phyloP scores from a whole-genome alignment of 345 rosid species.

The Populus nigra region DNA sequence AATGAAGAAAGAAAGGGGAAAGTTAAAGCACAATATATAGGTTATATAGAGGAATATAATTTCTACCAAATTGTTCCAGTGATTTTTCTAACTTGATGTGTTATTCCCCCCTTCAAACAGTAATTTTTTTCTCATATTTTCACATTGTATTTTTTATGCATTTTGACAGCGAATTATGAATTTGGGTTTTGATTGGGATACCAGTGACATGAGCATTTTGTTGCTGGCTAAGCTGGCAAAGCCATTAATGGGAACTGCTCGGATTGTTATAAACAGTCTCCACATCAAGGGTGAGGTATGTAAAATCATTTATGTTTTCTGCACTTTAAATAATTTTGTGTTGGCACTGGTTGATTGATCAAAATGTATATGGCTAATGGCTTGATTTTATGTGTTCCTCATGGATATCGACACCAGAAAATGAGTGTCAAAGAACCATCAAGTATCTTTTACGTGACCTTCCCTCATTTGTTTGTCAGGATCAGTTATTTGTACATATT shows the following conservation, averaged over 20 bases:
- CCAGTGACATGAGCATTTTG: constrained; percentile 76
- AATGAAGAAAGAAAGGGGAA: neutral
- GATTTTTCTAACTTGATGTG: constrained; percentile 7
- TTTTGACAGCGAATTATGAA: constrained; percentile 65
- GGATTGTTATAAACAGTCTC: constrained; percentile 85
- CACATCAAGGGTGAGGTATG: constrained; percentile 95
- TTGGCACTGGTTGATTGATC: neutral
- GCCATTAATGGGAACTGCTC: constrained; percentile 82
- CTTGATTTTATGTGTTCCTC: neutral
- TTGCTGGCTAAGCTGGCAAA: constrained; percentile 80
- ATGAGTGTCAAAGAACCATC: neutral
- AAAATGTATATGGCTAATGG: neutral
- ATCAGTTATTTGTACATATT: no score
- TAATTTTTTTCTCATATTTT: constrained; percentile 8
- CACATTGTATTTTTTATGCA: constrained; percentile 4
- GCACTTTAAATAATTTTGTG: neutral
- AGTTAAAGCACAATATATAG: neutral
- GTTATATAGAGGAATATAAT: neutral
- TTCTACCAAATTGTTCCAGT: neutral
- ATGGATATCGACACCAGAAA: neutral
- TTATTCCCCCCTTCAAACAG: constrained; percentile 1
- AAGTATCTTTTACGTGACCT: neutral
- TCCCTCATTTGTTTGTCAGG: neutral
- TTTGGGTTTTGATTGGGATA: constrained; percentile 84
- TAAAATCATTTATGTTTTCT: neutral